Evolutionary conservation across 1,284 basidiomycete genomes (phyloP).

Genomic region (Marasmius oreades): DNA sequence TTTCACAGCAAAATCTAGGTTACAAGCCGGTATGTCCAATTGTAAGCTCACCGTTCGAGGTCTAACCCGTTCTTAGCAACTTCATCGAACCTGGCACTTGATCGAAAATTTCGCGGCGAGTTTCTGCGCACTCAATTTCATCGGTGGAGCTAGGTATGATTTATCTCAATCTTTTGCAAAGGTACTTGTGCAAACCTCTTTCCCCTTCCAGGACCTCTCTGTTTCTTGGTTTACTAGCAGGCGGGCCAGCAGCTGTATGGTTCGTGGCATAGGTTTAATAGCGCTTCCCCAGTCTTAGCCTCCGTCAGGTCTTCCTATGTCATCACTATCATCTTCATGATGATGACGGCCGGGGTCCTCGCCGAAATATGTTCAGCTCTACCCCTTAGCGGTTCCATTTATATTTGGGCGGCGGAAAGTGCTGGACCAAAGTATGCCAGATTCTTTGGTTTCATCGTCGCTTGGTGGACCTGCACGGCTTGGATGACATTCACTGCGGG

Average conservation of each 20-base stretch:
- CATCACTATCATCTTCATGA: conserved; percentile 79
- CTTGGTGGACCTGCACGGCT: conserved; percentile 86
- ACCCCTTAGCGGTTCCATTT: conserved; percentile 84
- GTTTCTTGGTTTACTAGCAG: conserved; percentile 79
- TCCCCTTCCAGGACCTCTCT: conserved; percentile 55
- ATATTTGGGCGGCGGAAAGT: conserved; percentile 88
- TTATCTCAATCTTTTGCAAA: conserved; percentile 9
- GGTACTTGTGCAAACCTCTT: neutral
- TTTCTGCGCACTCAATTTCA: conserved; percentile 83
- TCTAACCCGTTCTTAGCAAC: conserved; percentile 46
- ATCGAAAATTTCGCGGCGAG: conserved; percentile 82
- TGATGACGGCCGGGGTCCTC: conserved; percentile 78
- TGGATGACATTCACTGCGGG: conserved; percentile 89
- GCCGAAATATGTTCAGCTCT: conserved; percentile 86
- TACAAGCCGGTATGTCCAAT: conserved; percentile 67
- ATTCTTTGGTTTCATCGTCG: conserved; percentile 83
- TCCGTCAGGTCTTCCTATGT: conserved; percentile 70
- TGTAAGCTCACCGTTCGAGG: conserved; percentile 6
- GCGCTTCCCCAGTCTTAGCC: conserved; percentile 1
- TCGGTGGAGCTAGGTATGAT: conserved; percentile 72
- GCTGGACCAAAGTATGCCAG: conserved; percentile 80
- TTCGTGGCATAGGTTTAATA: conserved; percentile 22
- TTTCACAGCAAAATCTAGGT: conserved; percentile 64
- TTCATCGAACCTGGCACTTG: conserved; percentile 79
- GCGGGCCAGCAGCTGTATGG: conserved; percentile 83